These are phyloP conservation scores for Podaxis sp. DNA, from an alignment of 768 basidiomycete species.

Conservation along the genomic window DNA sequence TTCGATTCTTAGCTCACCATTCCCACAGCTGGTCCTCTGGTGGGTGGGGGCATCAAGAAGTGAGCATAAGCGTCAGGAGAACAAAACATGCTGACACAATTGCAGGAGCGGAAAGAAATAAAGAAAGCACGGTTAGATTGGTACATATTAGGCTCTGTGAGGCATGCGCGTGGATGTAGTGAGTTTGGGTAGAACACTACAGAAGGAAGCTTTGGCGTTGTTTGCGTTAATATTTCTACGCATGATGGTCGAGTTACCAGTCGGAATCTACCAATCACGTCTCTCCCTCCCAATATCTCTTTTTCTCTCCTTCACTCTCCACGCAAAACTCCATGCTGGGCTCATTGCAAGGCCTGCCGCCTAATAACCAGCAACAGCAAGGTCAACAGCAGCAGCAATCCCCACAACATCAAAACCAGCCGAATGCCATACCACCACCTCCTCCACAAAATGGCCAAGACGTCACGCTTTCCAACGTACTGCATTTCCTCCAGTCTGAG, in stretches of 20 bases:
- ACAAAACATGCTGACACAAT: background rate
- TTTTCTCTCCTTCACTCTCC: conserved; percentile 10
- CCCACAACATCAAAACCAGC: conserved; percentile 44
- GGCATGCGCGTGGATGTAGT: conserved; percentile 2
- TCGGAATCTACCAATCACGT: conserved; percentile 19
- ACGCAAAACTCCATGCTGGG: conserved; percentile 58
- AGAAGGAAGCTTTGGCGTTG: conserved; percentile 31
- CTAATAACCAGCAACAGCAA: conserved; percentile 57
- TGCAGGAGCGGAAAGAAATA: conserved; percentile 71
- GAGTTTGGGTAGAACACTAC: conserved; percentile 12
- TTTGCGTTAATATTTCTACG: conserved; percentile 29
- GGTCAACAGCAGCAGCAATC: conserved; percentile 57
- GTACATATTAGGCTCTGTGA: background rate
- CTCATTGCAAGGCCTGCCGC: conserved; percentile 60
- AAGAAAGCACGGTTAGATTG: conserved; percentile 9
- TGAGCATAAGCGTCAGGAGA: conserved; percentile 32
- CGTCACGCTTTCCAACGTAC: conserved; percentile 87
- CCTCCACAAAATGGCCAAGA: conserved; percentile 87
- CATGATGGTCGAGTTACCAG: conserved; percentile 14
- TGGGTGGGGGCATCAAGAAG: conserved; percentile 84
- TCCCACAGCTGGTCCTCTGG: conserved; percentile 58
- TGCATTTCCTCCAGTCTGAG: conserved; percentile 98
- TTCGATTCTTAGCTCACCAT: conserved; percentile 8
- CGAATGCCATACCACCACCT: conserved; percentile 61
- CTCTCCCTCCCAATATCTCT: conserved; percentile 17